Evolutionary conservation across 1,139 yeast species (phyloP), one percentile per base, ranked within the genome.

Genomic region (Eremothecium gossypii): DNA sequence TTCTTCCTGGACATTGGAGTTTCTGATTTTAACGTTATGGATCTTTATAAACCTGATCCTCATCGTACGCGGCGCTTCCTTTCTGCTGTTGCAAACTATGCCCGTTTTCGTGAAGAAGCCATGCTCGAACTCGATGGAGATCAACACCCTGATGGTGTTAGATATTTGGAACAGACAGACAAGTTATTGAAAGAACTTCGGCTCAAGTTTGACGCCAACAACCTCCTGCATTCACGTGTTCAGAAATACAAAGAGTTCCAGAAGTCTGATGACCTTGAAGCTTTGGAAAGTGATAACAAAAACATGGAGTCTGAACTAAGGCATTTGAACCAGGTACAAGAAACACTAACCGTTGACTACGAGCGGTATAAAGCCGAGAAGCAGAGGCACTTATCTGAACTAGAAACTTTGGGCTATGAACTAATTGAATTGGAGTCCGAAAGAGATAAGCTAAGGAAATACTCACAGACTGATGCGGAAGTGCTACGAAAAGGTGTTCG

Each of bases 81-180:
- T 27, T 84, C 95, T 58, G 94, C 93, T 1, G 79, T 87, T 40
- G 83, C 86, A 12, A 86, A 87, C 57, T 87, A 76, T 67, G 94
- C 94, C 2, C 66, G 93, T 45, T 86, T 83, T 54, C 70, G 95
- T 50, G 95, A 85, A 53, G 84, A 79, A 49, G 78, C 83, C 43
- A 74, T 83, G 58, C 72, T 69, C 13, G 87, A 77, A 52, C 72
- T 69, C 14, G 87, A 77, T 52, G 79, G 83, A 53, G 87, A 80
- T 45, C 46, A 43, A 17, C 37, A 34, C 14, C 37, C 37, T 11
- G 37, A 34, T 14, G 37, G 37, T n/a, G 14, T 23, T 23, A 73
- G 72, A 26, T 66, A 79, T 36, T 74, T 81, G 33, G 65, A 69
- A 12, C 69, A 71, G 42, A 74, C 83, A 47, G 84, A 79, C 45